Evolutionary conservation across 345 rosid genomes (phyloP).

Genomic region (Heritiera fomes): DNA sequence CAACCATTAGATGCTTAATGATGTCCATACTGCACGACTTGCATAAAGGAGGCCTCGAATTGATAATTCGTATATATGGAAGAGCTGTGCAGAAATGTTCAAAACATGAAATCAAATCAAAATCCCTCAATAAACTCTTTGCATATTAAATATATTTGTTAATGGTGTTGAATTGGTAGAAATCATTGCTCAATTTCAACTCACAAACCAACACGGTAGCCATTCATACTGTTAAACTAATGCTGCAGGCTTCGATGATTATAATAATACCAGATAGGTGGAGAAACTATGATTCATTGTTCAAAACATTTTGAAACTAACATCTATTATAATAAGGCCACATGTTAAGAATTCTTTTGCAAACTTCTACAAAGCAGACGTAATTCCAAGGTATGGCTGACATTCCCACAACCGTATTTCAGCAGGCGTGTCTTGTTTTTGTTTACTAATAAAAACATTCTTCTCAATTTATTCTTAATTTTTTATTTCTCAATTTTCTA

Average conservation of each 20-base stretch:
- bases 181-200: neutral
- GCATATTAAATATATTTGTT: neutral
- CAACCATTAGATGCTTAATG: neutral
- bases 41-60: neutral
- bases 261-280: neutral
- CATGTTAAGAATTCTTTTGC: neutral
- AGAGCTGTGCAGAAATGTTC: neutral
- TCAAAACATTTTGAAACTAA: neutral
- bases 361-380: neutral
- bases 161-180: slow-evolving; percentile 8
- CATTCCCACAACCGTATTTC: neutral
- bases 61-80: neutral
- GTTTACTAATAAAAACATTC: neutral
- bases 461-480: neutral
- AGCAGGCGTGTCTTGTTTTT: neutral
- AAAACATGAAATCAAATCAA: neutral
- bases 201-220: neutral
- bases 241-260: neutral
- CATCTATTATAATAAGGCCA: neutral
- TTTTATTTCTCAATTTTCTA: neutral
- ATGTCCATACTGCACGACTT: slow-evolving; percentile 2
- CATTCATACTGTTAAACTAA: neutral
- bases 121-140: too few species aligned
- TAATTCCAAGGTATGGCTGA: slow-evolving; percentile 9
- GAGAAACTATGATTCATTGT: neutral